These are phyloP conservation scores for Arachis monticola DNA, from an alignment of 331 rosid genomes.

Conservation along the genomic window DNA sequence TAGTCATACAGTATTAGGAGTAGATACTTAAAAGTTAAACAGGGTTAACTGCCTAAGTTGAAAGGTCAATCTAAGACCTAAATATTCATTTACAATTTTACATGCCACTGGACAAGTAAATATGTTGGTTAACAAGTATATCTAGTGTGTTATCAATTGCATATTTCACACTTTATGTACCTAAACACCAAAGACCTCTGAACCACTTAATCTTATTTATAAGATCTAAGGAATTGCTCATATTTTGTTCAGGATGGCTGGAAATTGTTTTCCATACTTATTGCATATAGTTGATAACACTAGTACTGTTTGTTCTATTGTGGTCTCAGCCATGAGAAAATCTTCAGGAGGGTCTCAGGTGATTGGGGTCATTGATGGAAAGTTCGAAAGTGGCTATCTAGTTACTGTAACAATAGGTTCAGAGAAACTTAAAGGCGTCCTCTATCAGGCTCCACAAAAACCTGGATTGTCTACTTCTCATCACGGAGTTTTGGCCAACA, in stretches of 20 bases:
- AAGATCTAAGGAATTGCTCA: background rate
- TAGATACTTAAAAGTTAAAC: background rate
- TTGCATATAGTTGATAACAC: constrained; percentile 1
- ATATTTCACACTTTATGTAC: background rate
- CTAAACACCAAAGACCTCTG: background rate
- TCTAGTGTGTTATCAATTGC: background rate
- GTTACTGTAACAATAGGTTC: constrained; percentile 80
- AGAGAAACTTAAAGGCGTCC: constrained; percentile 77
- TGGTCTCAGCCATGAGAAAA: constrained; percentile 45
- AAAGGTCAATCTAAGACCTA: constrained; percentile 1
- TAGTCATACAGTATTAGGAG: background rate
- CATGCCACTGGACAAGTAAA: background rate
- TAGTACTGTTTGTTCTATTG: constrained; percentile 8
- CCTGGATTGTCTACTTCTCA: constrained; percentile 34
- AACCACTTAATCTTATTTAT: background rate
- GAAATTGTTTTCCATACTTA: background rate
- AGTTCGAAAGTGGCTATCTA: constrained; percentile 90
- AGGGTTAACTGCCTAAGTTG: background rate
- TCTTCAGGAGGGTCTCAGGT: constrained; percentile 52
- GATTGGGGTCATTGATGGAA: constrained; percentile 86
- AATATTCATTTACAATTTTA: background rate
- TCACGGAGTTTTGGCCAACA: constrained; percentile 33
- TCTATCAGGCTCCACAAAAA: constrained; percentile 62
- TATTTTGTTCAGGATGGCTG: background rate
- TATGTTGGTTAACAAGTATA: background rate